These are phyloP conservation scores for Jaltomata sinuosa DNA, from an alignment of 257 asterid species.

Conservation along the genomic window DNA sequence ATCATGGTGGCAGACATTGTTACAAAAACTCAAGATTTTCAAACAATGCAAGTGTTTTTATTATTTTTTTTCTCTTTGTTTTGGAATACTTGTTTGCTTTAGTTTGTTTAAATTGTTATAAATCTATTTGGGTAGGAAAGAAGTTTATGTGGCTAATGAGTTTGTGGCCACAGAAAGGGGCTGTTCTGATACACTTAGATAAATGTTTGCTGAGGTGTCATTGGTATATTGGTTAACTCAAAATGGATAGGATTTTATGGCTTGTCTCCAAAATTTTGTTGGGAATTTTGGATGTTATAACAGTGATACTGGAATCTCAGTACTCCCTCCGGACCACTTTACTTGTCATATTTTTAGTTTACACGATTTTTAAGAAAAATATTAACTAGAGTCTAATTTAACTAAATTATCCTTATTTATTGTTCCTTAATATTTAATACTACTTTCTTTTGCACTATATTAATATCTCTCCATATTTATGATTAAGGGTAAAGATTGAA, in stretches of 20 bases:
- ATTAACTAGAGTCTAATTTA: too few species aligned
- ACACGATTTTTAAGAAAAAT: too few species aligned
- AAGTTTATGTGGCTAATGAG: constrained; percentile 10
- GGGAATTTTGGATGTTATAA: neutral
- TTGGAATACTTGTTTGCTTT: neutral
- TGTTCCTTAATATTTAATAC: too few species aligned
- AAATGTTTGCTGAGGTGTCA: constrained; percentile 48
- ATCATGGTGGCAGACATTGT: constrained; percentile 57
- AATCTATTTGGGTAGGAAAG: neutral
- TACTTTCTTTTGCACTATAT: too few species aligned
- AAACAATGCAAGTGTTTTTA: neutral
- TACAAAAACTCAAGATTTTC: neutral
- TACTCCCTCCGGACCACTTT: too few species aligned
- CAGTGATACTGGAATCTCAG: neutral
- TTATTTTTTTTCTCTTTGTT: neutral
- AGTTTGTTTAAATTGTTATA: constrained; percentile 10
- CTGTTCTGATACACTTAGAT: constrained; percentile 42
- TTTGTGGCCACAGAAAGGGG: constrained; percentile 44
- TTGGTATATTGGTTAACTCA: constrained; percentile 21
- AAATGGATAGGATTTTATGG: constrained; percentile 48
- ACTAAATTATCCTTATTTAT: too few species aligned
- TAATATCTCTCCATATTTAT: too few species aligned
- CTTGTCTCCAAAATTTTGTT: neutral
- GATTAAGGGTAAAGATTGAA: too few species aligned
- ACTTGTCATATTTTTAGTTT: too few species aligned